These are phyloP conservation scores for Psidium guajava DNA, from an alignment of 345 rosid species.

Conservation along the genomic window DNA sequence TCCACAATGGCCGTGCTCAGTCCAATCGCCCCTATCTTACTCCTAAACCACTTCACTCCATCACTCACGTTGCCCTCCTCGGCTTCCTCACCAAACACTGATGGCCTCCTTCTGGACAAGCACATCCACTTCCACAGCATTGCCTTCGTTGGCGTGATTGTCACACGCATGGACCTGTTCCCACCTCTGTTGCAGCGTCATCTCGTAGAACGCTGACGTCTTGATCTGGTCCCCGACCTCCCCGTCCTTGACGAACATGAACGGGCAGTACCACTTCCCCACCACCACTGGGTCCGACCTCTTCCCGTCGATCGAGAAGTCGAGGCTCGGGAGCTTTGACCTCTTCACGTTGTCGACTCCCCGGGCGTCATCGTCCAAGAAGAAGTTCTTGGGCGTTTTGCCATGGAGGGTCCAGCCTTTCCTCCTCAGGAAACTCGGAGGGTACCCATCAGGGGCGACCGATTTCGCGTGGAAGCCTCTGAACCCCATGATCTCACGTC, in stretches of 20 bases:
- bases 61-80: neutral
- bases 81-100: conserved; percentile 10
- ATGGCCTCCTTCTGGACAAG: conserved; percentile 19
- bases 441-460: conserved; percentile 27
- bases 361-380: conserved; percentile 32
- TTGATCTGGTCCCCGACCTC: conserved; percentile 23
- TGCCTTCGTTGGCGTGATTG: neutral
- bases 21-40: conserved; percentile 18
- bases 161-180: neutral
- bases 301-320: conserved; percentile 1
- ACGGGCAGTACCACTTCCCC: conserved; percentile 74
- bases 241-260: too few species aligned
- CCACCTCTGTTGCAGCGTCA: conserved; percentile 40
- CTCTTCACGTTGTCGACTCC: conserved; percentile 35
- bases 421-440: conserved; percentile 36
- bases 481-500: neutral
- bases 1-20: conserved; percentile 21
- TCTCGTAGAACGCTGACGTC: conserved; percentile 28
- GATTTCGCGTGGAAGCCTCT: conserved; percentile 26
- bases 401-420: conserved; percentile 29
- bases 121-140: conserved; percentile 8
- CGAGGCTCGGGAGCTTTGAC: conserved; percentile 27
- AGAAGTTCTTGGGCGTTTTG: too few species aligned
- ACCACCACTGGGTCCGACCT: conserved; percentile 12
- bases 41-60: conserved; percentile 25